Evolutionary conservation across 306 rosid genomes (phyloP).

Genomic region (Lotus japonicus): DNA sequence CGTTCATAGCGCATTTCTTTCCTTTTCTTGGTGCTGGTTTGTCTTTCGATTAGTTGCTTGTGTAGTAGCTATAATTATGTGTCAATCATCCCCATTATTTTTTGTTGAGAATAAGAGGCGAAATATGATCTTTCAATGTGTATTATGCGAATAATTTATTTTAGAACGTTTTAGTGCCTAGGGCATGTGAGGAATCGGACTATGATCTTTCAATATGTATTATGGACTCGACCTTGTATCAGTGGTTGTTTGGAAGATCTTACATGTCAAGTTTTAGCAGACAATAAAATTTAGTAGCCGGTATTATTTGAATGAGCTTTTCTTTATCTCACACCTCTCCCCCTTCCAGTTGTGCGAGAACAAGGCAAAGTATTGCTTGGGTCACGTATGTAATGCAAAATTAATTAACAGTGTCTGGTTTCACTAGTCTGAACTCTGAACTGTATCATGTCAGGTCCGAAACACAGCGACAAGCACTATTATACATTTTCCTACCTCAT

Average conservation of each 20-base stretch:
- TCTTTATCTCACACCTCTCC: background rate
- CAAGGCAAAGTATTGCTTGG: background rate
- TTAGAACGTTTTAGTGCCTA: constrained; percentile 23
- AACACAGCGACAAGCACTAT: no score
- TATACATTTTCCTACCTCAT: no score
- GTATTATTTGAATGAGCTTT: background rate
- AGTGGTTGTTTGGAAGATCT: constrained; percentile 1
- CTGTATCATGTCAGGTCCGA: no score
- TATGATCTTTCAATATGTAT: background rate
- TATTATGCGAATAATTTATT: constrained; percentile 41
- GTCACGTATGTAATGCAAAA: background rate
- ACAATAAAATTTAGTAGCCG: background rate
- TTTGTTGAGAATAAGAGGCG: constrained; percentile 41
- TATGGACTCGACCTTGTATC: constrained; percentile 19
- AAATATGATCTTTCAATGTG: constrained; percentile 27
- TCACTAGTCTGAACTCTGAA: background rate
- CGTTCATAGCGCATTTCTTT: constrained; percentile 31
- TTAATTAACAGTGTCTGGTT: background rate
- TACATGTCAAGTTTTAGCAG: background rate
- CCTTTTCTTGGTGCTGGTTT: constrained; percentile 30
- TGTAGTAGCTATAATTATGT: constrained; percentile 37
- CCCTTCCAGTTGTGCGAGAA: background rate
- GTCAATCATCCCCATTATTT: constrained; percentile 18
- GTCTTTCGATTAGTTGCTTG: constrained; percentile 36
- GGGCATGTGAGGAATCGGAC: background rate